These are phyloP conservation scores for Acacia confusa DNA, from an alignment of 306 rosid genomes.

Conservation along the genomic window DNA sequence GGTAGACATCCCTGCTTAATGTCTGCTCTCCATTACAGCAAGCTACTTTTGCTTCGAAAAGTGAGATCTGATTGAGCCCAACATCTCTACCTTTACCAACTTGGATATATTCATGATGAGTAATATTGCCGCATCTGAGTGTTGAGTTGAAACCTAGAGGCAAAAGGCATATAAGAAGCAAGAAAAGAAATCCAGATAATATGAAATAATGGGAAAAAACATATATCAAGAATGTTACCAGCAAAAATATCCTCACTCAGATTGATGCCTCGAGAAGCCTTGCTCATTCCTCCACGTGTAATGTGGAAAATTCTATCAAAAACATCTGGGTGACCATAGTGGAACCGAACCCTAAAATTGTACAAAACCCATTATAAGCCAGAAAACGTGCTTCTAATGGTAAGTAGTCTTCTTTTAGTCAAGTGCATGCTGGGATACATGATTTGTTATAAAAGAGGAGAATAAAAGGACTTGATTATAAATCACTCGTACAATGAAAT, in stretches of 20 bases:
- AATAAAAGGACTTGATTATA: background rate
- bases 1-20: slow-evolving; percentile 85
- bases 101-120: slow-evolving; percentile 98
- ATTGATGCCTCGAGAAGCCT: slow-evolving; percentile 95
- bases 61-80: slow-evolving; percentile 95
- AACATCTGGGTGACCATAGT: slow-evolving; percentile 98
- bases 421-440: background rate
- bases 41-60: slow-evolving; percentile 95
- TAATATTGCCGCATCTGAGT: slow-evolving; percentile 82
- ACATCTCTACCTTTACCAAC: slow-evolving; percentile 98
- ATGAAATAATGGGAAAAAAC: background rate
- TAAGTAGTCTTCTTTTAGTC: background rate
- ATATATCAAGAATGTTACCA: slow-evolving; percentile 53
- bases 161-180: slow-evolving; percentile 27
- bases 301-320: slow-evolving; percentile 95
- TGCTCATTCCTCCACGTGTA: slow-evolving; percentile 99
- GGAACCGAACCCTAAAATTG: slow-evolving; percentile 83
- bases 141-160: slow-evolving; percentile 84
- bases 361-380: slow-evolving; percentile 24
- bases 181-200: slow-evolving; percentile 24
- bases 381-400: background rate
- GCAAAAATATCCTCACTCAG: slow-evolving; percentile 98
- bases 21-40: slow-evolving; percentile 95
- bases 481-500: slow-evolving; percentile 25
- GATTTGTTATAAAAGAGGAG: slow-evolving; percentile 19